Conservation (phyloP, 2,329 filamentous ascomycete genomes). For the Cercospora canescens region DNA sequence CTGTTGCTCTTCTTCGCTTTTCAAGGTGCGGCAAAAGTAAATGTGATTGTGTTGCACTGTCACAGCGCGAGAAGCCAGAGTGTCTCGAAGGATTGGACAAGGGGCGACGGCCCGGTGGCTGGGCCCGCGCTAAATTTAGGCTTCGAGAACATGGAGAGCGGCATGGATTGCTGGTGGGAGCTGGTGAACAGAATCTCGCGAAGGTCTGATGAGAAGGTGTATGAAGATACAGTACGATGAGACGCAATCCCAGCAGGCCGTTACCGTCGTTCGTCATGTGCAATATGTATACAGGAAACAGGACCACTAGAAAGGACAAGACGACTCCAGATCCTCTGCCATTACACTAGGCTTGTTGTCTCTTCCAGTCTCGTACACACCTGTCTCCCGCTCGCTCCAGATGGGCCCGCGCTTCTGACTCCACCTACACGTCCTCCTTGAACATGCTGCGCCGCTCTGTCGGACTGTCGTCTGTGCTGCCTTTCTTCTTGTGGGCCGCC, state of each 20-base stretch:
- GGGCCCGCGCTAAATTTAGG: background rate
- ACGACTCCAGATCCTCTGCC: background rate
- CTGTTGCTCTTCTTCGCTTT: background rate
- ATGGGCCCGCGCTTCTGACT: background rate
- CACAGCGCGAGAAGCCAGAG: background rate
- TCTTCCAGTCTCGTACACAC: background rate
- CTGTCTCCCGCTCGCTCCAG: background rate
- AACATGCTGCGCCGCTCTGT: slow-evolving; percentile 70
- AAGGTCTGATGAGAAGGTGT: background rate
- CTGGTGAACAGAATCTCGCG: background rate
- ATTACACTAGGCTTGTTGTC: background rate
- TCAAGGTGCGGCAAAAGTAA: too few species aligned
- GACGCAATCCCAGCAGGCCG: background rate
- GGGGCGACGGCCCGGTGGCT: background rate
- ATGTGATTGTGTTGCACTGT: too few species aligned
- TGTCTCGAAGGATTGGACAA: background rate
- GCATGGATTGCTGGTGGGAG: background rate
- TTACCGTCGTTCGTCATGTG: slow-evolving; percentile 1
- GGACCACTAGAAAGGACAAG: background rate
- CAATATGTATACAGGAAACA: slow-evolving; percentile 1
- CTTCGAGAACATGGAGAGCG: background rate
- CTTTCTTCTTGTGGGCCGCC: slow-evolving; percentile 41
- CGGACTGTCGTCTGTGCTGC: slow-evolving; percentile 55
- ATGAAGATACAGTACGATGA: background rate
- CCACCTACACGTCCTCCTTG: slow-evolving; percentile 61